Evolutionary conservation across 345 rosid genomes (phyloP), one percentile per base, ranked within the genome.

Genomic region (Noccaea caerulescens): DNA sequence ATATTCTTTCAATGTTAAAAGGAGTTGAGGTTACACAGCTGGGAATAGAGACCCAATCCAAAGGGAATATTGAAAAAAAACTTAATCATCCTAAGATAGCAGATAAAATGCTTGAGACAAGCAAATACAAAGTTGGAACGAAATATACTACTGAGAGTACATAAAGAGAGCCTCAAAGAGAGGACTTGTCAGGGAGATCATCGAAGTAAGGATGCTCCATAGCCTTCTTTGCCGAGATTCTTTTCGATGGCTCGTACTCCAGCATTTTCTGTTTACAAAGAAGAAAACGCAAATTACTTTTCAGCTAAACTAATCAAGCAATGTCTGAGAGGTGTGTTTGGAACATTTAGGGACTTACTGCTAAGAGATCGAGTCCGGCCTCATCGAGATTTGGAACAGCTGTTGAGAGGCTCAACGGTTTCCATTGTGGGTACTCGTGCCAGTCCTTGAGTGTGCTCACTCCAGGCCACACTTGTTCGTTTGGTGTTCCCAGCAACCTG

Each of bases 371-470:
- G 39, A 88, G 60, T 46, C 99, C 99, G 10, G 88, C 76, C 37
- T 81, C 66, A 4, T 89, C 93, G 62, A 94, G 81, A 59, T 82
- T 79, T 39, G 92, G 89, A 41, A 94, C 92, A 69, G 84, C 88
- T 8, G 87, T 65, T 39, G 90, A 80, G 74, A 94, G 79, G 65
- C 75, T 80, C 72, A 84, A 86, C 8, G 96, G 86, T 59, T 75
- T 91, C 99, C 99, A 94, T 23, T 89, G 93, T 0, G 99, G 98
- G 81, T 94, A 94, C 74, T 88, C 99, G 39, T 94, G 99, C 99
- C 99, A 94, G 84, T 91, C 91, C 83, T 86, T 72, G 71, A 94
- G 84, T 57, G 54, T 78, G 85, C 98, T 85, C 20, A 94, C 97
- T 66, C 97, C 99, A 1, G 99, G 98, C 98, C 99, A 94, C 64